Base-by-base conservation (phyloP, 148 eudicot species). In the Tetragonia tetragonoides region DNA sequence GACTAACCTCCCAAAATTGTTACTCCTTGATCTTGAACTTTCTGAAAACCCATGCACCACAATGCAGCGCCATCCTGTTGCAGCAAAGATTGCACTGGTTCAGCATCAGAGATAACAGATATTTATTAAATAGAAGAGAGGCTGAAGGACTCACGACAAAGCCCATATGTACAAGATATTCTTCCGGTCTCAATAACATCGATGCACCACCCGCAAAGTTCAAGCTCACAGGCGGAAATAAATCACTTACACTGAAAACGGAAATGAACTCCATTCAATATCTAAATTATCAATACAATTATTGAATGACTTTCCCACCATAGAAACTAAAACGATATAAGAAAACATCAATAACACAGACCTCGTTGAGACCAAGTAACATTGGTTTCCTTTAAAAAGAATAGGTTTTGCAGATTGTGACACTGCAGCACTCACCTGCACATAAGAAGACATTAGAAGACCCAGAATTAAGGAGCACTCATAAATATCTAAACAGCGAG, bases 21-120 rank as follows among this genome's bases (percentile, higher is more conserved):
- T 37, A 89, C 76, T 41, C 91, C 97, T 81, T 83, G 92, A 83
- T 85, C 89, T 70, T 81, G 89, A 81, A 83, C 93, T 83, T 82
- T 95, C 82, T 89, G 86, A 84, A 95, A 93, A 70, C 99, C 99
- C 79, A 95, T 85, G 88, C 99, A 95, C 99, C 99, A 95, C 85
- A 86, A 82, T 59, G 94, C 77, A 78, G 89, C 94, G 80, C 94
- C 97, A 80, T 95, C 97, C 97, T 93, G 90, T 80, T 39, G 72
- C 12, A 77, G 38, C 39, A 78, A 15, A 68, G 15, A 57, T 41
- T 56, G 46, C 23, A 47, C 20, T 20, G 59, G 34, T 68, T 77
- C 49, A 68, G 75, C 37, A 80, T 61, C 10, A 21, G 10, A 23
- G 39, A 70, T 1, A 23, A 39, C 39, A 14, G 28, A 64, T 34